phyloP scores from a whole-genome alignment of 1,284 basidiomycete species.

The Papiliotrema nemorosa region DNA sequence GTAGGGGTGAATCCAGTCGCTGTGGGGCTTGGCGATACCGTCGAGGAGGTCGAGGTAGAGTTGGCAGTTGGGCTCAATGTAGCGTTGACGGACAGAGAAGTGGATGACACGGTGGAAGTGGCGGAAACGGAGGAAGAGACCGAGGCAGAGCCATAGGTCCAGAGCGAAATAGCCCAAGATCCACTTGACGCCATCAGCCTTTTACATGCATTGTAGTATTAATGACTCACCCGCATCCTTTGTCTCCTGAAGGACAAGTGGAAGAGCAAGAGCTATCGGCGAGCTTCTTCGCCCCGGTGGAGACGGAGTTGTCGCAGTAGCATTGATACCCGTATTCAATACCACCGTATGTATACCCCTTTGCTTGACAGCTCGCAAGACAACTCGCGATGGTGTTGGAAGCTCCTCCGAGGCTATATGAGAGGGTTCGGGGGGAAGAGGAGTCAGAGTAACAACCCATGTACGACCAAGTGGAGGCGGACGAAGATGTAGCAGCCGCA shows the following conservation, averaged over 20 bases:
- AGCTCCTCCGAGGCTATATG: neutral
- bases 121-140: slow-evolving; percentile 1
- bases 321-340: neutral
- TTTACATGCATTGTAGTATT: neutral
- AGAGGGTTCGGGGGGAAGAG: neutral
- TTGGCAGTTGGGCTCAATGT: slow-evolving; percentile 1
- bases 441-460: neutral
- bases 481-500: neutral
- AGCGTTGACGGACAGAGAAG: neutral
- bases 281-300: neutral
- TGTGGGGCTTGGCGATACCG: slow-evolving; percentile 5
- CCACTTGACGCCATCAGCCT: neutral
- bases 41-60: slow-evolving; percentile 5
- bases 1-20: neutral
- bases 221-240: neutral
- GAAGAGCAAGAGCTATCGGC: neutral
- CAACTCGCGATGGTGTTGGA: neutral
- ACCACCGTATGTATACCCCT: neutral
- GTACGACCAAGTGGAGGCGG: neutral
- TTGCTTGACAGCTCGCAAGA: neutral
- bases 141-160: slow-evolving; percentile 3
- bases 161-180: neutral
- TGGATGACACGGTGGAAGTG: slow-evolving; percentile 1
- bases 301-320: neutral
- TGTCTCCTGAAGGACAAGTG: neutral